Conservation (phyloP, 2,329 filamentous ascomycete species). For the Phaeophleospora eucalypticola region DNA sequence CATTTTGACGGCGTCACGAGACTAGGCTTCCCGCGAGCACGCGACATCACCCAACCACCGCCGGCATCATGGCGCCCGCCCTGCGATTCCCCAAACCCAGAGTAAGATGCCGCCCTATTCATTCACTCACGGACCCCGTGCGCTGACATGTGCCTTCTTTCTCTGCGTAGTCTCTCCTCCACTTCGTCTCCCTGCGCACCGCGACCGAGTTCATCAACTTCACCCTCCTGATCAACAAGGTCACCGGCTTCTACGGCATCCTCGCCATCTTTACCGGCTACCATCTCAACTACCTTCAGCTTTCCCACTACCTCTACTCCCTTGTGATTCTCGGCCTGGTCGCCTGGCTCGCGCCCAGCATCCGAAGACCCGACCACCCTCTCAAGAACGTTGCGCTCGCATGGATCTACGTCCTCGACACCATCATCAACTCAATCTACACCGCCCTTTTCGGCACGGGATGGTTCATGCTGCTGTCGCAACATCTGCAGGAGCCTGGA, state of each 20-base stretch:
- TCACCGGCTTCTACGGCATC: constrained; percentile 84
- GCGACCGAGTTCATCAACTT: constrained; percentile 81
- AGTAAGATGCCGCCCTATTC: constrained; percentile 1
- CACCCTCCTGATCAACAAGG: constrained; percentile 83
- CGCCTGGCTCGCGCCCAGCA: constrained; percentile 69
- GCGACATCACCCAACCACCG: not conserved
- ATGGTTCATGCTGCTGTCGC: constrained; percentile 76
- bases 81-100: constrained; percentile 10
- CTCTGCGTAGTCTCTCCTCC: constrained; percentile 88
- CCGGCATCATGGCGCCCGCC: constrained; percentile 9
- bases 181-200: constrained; percentile 78
- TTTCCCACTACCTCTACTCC: constrained; percentile 90
- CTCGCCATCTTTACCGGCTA: constrained; percentile 86
- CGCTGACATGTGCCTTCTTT: constrained; percentile 12
- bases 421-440: constrained; percentile 74
- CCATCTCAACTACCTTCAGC: constrained; percentile 73
- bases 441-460: constrained; percentile 75
- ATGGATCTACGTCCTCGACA: constrained; percentile 82
- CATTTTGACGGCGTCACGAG: not conserved
- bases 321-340: constrained; percentile 65
- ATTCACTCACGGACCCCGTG: not conserved
- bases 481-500: constrained; percentile 45
- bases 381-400: constrained; percentile 77
- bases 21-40: not conserved
- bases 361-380: constrained; percentile 52